Conservation (phyloP, 352 stramenopile species). For the Phytopythium sindhum region DNA sequence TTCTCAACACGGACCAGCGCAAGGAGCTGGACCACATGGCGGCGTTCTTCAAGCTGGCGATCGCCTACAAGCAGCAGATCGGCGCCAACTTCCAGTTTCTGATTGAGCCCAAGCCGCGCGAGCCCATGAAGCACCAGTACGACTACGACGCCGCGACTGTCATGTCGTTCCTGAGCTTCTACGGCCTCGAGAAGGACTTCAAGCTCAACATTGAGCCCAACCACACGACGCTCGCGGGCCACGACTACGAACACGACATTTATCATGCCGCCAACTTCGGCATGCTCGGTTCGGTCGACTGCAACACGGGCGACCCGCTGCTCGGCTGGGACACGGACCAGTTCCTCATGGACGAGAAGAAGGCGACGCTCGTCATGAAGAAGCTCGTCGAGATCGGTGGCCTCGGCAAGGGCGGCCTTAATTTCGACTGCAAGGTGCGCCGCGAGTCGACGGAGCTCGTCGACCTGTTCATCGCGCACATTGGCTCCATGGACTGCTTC, state of each 20-base stretch:
- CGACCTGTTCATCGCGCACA: conserved; percentile 85
- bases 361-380: conserved; percentile 73
- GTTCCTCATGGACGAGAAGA: conserved; percentile 80
- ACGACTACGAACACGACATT: conserved; percentile 86
- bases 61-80: conserved; percentile 76
- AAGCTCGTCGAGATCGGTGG: conserved; percentile 74
- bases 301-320: conserved; percentile 68
- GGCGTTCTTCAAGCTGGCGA: conserved; percentile 76
- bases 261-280: conserved; percentile 60
- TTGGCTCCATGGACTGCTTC: conserved; percentile 86
- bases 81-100: conserved; percentile 75
- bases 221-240: conserved; percentile 82
- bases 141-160: conserved; percentile 85
- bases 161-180: conserved; percentile 79
- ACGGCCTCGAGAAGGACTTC: conserved; percentile 78
- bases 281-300: conserved; percentile 85
- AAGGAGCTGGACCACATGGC: conserved; percentile 83
- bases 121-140: conserved; percentile 90
- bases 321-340: conserved; percentile 75
- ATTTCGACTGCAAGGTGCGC: conserved; percentile 86
- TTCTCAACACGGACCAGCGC: conserved; percentile 77
- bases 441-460: conserved; percentile 73
- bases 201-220: conserved; percentile 90
- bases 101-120: conserved; percentile 81
- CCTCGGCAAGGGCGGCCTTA: conserved; percentile 66